Percentiles rank a stretch among this genome's conserved stretches.
Evolutionary conservation across 306 rosid genomes (phyloP).

Genomic region (Prinsepia uniflora): DNA sequence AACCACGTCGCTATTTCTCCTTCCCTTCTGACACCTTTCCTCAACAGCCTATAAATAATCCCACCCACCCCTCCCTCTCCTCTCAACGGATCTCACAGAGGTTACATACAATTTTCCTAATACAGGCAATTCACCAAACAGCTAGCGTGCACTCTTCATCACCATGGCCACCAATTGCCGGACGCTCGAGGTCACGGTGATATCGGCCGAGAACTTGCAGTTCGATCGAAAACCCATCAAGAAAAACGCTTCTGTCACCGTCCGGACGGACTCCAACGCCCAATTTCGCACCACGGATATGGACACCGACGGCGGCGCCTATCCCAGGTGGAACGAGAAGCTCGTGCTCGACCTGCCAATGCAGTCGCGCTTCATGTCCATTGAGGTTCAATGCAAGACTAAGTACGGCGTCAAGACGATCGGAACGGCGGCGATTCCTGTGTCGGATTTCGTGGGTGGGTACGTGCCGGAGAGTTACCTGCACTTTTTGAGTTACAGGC

Average conservation of each 20-base stretch:
- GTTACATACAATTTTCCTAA: not conserved
- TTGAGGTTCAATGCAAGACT: conserved; percentile 48
- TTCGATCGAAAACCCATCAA: conserved; percentile 28
- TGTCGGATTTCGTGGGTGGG: conserved; percentile 47
- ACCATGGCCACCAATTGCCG: conserved; percentile 22
- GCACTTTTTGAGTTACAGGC: conserved; percentile 70
- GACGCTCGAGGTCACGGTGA: conserved; percentile 46
- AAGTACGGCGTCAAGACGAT: conserved; percentile 26
- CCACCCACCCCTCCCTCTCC: not conserved
- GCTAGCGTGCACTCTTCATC: not conserved
- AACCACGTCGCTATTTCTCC: not conserved
- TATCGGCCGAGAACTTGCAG: conserved; percentile 53
- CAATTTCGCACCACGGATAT: conserved; percentile 14
- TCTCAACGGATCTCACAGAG: not conserved
- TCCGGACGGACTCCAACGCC: conserved; percentile 22
- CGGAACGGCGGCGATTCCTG: conserved; percentile 47
- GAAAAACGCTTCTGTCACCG: conserved; percentile 44
- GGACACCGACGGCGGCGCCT: conserved; percentile 44
- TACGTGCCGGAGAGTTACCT: conserved; percentile 42
- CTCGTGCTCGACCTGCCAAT: conserved; percentile 43
- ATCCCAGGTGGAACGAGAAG: conserved; percentile 58
- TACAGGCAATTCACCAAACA: not conserved
- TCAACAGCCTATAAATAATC: not conserved
- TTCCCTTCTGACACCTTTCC: not conserved
- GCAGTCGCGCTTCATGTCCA: conserved; percentile 31